Evolutionary conservation across 768 basidiomycete species (phyloP), one percentile per base, ranked within the genome.

Genomic region (Cyclocybe cylindracea): DNA sequence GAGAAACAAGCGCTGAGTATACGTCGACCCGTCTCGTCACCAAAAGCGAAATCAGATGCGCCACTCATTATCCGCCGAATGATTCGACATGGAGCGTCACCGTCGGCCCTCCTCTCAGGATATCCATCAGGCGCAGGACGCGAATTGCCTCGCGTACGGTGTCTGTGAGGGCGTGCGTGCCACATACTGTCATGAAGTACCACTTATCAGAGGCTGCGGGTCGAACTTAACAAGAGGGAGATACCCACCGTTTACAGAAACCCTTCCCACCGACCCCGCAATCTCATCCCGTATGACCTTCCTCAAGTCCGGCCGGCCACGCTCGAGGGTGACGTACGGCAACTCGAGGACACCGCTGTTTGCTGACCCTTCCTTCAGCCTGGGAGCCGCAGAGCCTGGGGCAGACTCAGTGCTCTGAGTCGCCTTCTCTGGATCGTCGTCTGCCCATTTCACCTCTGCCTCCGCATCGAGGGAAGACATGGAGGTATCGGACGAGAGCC

Each of bases 171-270:
- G 66, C 63, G 18, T 68, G 67, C 0, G 79, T 72, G 3, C 82
- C 82, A 44, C 82, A 84, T 0, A 82, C 82, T 84, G 13, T 10
- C 46, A 32, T 43, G 11, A 14, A 33, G 11, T 19, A 32, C 16
- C 6, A 18, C 10, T 6, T 7, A 39, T 46, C 29, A 55, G 24
- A 19, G 2, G 6, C 6, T 14, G 19, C 44, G 29, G 34, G 31
- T 31, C 18, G 51, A n/a, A n/a, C n/a, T n/a, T n/a, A n/a, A n/a
- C n/a, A n/a, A n/a, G 10, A 39, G 18, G n/a, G 18, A 10, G 33
- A 10, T 0, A 67, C 74, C 7, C 50, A 80, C 82, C 81, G 31
- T 70, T 78, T 24, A 84, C 74, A 7, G 76, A 74, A 59, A 82
- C 67, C 5, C 68, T 63, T 6, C 77, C 80, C 3, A 56, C 56